Evolutionary conservation across 352 stramenopile genomes (phyloP).

Genomic region (Globisporangium cylindrosporum): DNA sequence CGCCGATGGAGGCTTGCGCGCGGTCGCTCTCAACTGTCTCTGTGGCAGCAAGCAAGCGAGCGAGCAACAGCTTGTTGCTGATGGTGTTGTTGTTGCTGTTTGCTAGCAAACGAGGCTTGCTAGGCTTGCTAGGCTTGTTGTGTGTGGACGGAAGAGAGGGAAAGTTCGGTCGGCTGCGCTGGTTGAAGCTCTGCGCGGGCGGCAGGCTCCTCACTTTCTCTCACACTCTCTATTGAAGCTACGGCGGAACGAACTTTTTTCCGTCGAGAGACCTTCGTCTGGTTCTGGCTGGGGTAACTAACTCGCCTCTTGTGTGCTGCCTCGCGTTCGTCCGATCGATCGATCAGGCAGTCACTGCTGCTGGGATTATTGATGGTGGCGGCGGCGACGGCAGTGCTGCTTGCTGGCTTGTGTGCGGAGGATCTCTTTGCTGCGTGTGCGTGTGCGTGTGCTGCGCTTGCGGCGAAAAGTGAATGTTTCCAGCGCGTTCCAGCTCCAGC

Average conservation of each 20-base stretch:
- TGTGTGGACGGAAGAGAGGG: neutral
- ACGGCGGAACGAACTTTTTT: neutral
- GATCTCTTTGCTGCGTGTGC: neutral
- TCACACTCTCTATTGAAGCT: slow-evolving; percentile 1
- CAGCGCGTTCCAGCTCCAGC: neutral
- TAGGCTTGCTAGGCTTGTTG: neutral
- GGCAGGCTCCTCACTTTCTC: neutral
- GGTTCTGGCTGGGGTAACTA: neutral
- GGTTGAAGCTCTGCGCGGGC: neutral
- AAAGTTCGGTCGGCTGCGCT: neutral
- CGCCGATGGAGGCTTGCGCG: slow-evolving; percentile 1
- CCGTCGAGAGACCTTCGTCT: neutral
- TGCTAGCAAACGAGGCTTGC: neutral
- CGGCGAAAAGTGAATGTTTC: neutral
- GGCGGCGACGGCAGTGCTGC: neutral
- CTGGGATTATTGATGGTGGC: neutral
- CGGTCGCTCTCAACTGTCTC: slow-evolving; percentile 16
- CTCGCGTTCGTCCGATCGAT: neutral
- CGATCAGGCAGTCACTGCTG: neutral
- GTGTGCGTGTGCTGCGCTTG: neutral
- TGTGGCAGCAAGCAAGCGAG: slow-evolving; percentile 1
- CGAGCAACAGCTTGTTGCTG: neutral
- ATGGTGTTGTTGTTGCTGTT: neutral
- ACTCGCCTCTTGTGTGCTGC: neutral
- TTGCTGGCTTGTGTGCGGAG: neutral